Evolutionary conservation across 169 alveolate species (phyloP), one percentile per base, ranked within the genome.

Genomic region (Neospora caninum): DNA sequence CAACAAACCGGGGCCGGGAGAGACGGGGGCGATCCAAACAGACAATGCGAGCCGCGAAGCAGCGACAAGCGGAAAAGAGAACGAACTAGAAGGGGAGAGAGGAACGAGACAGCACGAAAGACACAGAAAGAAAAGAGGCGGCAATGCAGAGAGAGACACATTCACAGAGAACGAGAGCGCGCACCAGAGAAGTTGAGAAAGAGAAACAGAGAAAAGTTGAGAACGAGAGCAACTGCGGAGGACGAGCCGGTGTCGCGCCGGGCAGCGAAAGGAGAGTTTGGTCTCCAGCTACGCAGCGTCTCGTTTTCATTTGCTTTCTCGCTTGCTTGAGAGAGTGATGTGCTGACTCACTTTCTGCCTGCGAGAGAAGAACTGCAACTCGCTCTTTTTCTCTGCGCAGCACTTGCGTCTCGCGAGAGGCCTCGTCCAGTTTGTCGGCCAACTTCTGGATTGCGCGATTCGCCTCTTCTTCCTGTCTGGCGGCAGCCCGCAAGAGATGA

Each of bases 261-360:
- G 27, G 27, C 27, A 18, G 18, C 27, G 18, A 18, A 18, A 20
- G n/a, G 18, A 27, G 27, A 64, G 39, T 78, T 38, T 29, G 9
- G 27, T 7, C 39, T 7, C 86, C 31, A 9, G 34, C 22, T 69
- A 7, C 39, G 34, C 82, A 7, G 16, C 39, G 82, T 29, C 22
- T n/a, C 45, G 4, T n/a, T 25, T n/a, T 78, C 29, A 10, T n/a
- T 25, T 6, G 9, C 43, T n/a, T n/a, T 78, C 45, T 1, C n/a
- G 10, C n/a, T 78, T 78, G 18, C 31, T 16, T 82, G n/a, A n/a
- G n/a, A n/a, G n/a, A n/a, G n/a, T n/a, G n/a, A n/a, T n/a, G n/a
- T n/a, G n/a, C n/a, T n/a, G n/a, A n/a, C 67, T 82, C 39, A 82
- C 89, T 29, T 38, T 82, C 67, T 10, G 89, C 89, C 0, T 82